phyloP scores from a whole-genome alignment of 2,329 filamentous ascomycete species.

The Lachnellula occidentalis region DNA sequence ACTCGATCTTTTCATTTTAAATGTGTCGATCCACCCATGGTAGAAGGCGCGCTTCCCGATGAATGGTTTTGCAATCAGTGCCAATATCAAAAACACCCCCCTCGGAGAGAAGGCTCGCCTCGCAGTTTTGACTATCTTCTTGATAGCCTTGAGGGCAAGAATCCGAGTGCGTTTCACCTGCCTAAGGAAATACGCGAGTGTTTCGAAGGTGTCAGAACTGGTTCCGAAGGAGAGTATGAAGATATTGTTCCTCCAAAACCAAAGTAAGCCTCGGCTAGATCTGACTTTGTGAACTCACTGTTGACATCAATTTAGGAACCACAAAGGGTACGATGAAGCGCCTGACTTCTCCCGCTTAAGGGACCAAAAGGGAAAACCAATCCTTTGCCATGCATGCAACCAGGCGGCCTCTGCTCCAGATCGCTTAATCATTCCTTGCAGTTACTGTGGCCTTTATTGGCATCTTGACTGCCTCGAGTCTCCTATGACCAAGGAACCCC shows the following conservation, averaged over 20 bases:
- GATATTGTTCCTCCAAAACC: conserved; percentile 51
- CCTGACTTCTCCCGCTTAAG: conserved; percentile 64
- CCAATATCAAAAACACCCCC: conserved; percentile 42
- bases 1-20: conserved; percentile 83
- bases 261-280: conserved; percentile 47
- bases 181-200: conserved; percentile 65
- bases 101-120: conserved; percentile 34
- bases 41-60: conserved; percentile 54
- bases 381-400: conserved; percentile 74
- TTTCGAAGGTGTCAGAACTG: conserved; percentile 76
- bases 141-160: conserved; percentile 59
- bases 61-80: conserved; percentile 85
- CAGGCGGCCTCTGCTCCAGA: conserved; percentile 52
- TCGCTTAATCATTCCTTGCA: conserved; percentile 79
- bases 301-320: conserved; percentile 34
- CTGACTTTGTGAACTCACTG: neutral
- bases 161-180: conserved; percentile 67
- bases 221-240: conserved; percentile 73
- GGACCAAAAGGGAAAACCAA: conserved; percentile 66
- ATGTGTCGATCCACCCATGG: conserved; percentile 76
- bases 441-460: conserved; percentile 76
- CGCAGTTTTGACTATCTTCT: conserved; percentile 60
- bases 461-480: conserved; percentile 90
- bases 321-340: conserved; percentile 49
- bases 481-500: conserved; percentile 72